Percentiles rank a stretch among this genome's conserved stretches.
These are phyloP conservation scores for Nicotiana paniculata DNA, from an alignment of 257 asterid genomes.

Conservation along the genomic window DNA sequence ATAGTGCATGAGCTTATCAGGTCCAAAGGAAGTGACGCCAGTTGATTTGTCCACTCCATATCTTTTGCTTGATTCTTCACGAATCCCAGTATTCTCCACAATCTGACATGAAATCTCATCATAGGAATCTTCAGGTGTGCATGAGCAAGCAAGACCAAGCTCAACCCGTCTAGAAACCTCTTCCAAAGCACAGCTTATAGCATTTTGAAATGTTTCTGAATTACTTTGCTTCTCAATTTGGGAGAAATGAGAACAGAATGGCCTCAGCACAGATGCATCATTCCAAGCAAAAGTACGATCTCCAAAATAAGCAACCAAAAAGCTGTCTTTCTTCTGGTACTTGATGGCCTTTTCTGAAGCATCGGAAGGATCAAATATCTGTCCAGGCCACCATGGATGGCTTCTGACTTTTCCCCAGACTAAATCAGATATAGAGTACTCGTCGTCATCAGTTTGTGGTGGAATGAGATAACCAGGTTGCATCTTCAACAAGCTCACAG, in stretches of 20 bases:
- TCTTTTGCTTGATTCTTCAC: conserved; percentile 68
- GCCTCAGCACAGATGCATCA: conserved; percentile 66
- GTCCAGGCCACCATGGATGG: conserved; percentile 99
- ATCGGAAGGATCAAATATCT: conserved; percentile 70
- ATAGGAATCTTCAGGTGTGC: conserved; percentile 44
- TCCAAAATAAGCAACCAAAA: conserved; percentile 92
- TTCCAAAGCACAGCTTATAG: conserved; percentile 66
- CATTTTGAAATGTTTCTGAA: conserved; percentile 76
- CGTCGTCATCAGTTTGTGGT: conserved; percentile 42
- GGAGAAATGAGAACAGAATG: conserved; percentile 64
- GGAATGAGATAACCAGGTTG: conserved; percentile 50
- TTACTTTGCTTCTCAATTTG: conserved; percentile 72
- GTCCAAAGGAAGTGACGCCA: conserved; percentile 50
- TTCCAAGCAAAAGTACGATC: conserved; percentile 97
- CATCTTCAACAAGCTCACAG: conserved; percentile 28
- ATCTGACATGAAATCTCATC: conserved; percentile 51
- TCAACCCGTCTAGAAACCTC: conserved; percentile 79
- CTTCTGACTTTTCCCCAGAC: conserved; percentile 98
- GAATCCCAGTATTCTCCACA: conserved; percentile 78
- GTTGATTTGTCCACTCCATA: conserved; percentile 61
- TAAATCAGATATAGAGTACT: conserved; percentile 55
- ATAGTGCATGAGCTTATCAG: conserved; percentile 58
- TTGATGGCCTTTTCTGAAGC: conserved; percentile 85
- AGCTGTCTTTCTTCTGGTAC: conserved; percentile 63
- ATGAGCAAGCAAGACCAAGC: conserved; percentile 78